Evolutionary conservation across 441 rosid species (phyloP), one percentile per base, ranked within the genome.

Genomic region (Syzygium syzygioides): DNA sequence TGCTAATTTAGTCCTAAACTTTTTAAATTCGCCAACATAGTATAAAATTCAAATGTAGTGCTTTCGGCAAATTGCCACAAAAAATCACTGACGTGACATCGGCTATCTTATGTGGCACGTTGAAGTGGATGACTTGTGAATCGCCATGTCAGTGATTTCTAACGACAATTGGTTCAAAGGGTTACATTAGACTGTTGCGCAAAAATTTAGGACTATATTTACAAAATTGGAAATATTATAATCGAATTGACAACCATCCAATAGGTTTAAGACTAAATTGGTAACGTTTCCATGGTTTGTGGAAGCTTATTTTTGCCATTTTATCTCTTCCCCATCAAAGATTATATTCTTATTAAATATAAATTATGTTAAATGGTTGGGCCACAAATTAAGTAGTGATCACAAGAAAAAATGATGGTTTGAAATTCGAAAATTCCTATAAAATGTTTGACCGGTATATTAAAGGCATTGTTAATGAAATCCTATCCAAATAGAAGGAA

Each of bases 1-100:
- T n/a, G 19, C 1, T 9, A 14, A n/a, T 14, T 62, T 1, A n/a
- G 28, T 62, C 4, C 5, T n/a, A 62, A 62, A n/a, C 10, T 7
- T 62, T n/a, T 62, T 14, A 68, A 68, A 34, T 32, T 68, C 7
- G 3, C 4, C 26, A 34, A 68, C 9, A 17, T 18, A 9, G 3
- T 4, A 34, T 0, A 3, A 0, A 68, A 34, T 34, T 68, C 7
- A 0, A 34, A 5, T 19, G 3, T 1, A 34, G 0, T 4, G 2
- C 26, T 18, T 68, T 7, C 1, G 23, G 2, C 7, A 3, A 68
- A 34, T 34, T 34, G 26, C 2, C 4, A 7, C 14, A 0, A 18
- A 0, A 68, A 68, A 19, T 34, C 0, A 1, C 0, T 0, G 0
- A 19, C 10, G 13, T 68, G 8, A 68, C 14, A 7, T 10, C 0